Conservation (phyloP, 306 rosid species). For the Cicer pinnatifidum region DNA sequence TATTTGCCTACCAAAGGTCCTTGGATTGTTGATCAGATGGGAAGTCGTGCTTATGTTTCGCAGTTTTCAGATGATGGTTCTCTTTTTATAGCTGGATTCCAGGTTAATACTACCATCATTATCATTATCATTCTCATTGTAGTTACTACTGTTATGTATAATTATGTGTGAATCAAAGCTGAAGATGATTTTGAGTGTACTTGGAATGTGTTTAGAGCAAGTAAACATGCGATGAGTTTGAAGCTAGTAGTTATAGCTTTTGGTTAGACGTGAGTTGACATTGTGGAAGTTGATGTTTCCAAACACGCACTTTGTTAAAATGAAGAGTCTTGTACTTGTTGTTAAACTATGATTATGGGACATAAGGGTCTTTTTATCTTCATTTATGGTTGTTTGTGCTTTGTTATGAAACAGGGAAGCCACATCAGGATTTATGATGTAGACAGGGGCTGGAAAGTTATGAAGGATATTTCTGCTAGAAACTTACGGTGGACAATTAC, state of each 20-base stretch:
- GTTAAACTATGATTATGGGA: conserved; percentile 16
- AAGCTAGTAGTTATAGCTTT: too few species aligned
- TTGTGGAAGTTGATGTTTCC: too few species aligned
- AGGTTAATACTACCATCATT: conserved; percentile 48
- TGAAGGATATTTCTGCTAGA: conserved; percentile 78
- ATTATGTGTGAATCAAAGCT: conserved; percentile 32
- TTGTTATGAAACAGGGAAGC: conserved; percentile 67
- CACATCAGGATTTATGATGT: conserved; percentile 82
- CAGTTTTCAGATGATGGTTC: conserved; percentile 69
- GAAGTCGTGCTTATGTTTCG: conserved; percentile 60
- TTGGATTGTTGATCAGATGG: conserved; percentile 52
- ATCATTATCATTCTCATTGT: conserved; percentile 16
- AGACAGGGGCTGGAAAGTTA: conserved; percentile 80
- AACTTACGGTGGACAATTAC: conserved; percentile 90
- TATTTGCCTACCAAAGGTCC: conserved; percentile 65
- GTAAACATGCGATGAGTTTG: too few species aligned
- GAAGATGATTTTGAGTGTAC: conserved; percentile 1
- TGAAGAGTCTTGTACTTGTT: conserved; percentile 34
- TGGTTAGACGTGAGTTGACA: too few species aligned
- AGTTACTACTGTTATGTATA: conserved; percentile 19
- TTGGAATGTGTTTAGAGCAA: too few species aligned
- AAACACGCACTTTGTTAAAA: background rate
- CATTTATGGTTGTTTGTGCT: conserved; percentile 26
- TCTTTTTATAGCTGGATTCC: conserved; percentile 60
- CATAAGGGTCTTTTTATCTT: conserved; percentile 27